A percentile compares a stretch with the other conserved stretches of the same genome.
Conservation (phyloP, 1,284 basidiomycete species). For the Uromyces viciae-fabae region DNA sequence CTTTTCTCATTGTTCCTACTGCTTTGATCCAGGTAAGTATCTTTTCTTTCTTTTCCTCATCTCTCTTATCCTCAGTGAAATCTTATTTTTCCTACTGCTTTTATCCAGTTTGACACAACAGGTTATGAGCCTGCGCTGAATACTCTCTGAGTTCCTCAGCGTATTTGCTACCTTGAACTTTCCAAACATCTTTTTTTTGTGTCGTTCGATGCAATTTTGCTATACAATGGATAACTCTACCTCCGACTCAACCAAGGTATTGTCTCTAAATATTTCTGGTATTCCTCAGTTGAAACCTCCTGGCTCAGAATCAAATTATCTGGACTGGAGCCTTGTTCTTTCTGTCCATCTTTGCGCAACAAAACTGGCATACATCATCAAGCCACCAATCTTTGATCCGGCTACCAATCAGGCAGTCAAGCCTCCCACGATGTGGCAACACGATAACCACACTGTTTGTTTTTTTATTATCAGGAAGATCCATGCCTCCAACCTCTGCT, state of each 20-base stretch:
- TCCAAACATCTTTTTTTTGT: too few relatives aligned
- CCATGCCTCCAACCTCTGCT: neutral
- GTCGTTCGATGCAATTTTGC: too few relatives aligned
- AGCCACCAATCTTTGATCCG: too few relatives aligned
- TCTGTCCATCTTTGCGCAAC: neutral
- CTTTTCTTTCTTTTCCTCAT: too few relatives aligned
- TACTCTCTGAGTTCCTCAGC: too few relatives aligned
- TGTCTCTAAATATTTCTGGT: neutral
- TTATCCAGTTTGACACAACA: neutral
- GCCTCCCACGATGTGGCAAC: neutral
- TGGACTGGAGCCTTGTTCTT: neutral
- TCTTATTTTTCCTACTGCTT: too few relatives aligned
- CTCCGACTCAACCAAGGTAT: neutral
- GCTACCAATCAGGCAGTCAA: neutral
- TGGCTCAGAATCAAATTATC: neutral
- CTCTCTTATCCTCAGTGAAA: neutral
- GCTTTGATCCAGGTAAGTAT: neutral
- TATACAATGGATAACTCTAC: too few relatives aligned
- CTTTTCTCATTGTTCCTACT: neutral
- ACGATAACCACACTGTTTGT: neutral
- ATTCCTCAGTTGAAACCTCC: neutral
- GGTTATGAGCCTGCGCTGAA: too few relatives aligned
- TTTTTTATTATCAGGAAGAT: neutral
- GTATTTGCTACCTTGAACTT: too few relatives aligned
- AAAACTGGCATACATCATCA: neutral